Base-by-base conservation (phyloP, 1,139 yeast genomes). In the Groenewaldozyma auringiensis region DNA sequence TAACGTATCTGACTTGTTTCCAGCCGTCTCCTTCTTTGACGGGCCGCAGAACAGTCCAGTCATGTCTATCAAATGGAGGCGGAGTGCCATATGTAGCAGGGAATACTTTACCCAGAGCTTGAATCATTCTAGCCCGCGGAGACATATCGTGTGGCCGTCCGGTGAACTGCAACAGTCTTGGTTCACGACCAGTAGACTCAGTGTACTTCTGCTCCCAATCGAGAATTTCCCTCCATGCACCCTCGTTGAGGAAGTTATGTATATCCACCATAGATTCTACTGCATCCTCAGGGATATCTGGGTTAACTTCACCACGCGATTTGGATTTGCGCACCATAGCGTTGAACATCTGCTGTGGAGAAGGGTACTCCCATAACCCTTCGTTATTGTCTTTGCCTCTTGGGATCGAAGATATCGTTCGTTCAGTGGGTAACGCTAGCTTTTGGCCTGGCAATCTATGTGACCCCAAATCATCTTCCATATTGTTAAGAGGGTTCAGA, bases 291-390 rank as follows among this genome's bases (percentile, higher is more conserved):
- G 94, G 94, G 36, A 92, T 76, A 35, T 35, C 38, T 9, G 38
- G 38, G 38, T 35, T 35, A 21, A 79, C 86, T 41, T 83, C 83
- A 27, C 81, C 86, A 13, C 9, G 38, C 2, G 69, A 70, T 59
- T 88, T 88, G 13, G 96, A 96, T 67, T 92, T 92, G 53, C 92
- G 78, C 39, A 88, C 69, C 97, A 92, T 92, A 21, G 99, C 99
- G 61, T 89, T 89, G 53, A 88, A 79, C 98, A 92, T 94, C 63
- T 92, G 98, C 64, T 92, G 98, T 1, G 99, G 98, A 1, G 96
- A 87, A 1, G 99, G 99, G 63, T 94, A 92, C 64, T 92, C 98
- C 99, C 99, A 92, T 41, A 81, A 78, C 0, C 94, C 89, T 50
- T 76, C 77, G 21, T 69, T 74, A 2, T 69, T 71, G n/a, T 66